Evolutionary conservation across 495 filamentous ascomycete species (phyloP), one percentile per base, ranked within the genome.

Genomic region (Barbatosphaeria neglecta): DNA sequence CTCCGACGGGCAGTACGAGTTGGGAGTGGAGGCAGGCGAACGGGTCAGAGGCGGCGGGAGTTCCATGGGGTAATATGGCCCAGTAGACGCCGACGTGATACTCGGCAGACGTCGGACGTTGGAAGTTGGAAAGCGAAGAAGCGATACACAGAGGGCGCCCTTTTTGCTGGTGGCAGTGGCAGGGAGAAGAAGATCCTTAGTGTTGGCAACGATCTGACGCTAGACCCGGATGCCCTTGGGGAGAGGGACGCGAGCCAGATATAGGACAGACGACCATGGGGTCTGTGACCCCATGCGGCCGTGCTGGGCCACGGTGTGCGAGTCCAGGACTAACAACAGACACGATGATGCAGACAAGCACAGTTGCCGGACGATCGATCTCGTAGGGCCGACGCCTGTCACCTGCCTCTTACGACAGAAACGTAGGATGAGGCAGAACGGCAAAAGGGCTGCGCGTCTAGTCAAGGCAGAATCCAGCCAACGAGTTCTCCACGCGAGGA

Each of bases 1-100:
- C 44, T 67, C 63, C 22, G 69, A 73, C 15, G 60, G 57, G 63
- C 67, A 71, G 53, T 67, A 68, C 35, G 68, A 70, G 59, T 67
- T 61, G 31, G 67, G 60, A 45, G 69, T 65, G 28, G 69, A 66
- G 16, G 67, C 61, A 18, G 69, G 63, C 52, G 69, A 73, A 59
- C 67, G 61, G 43, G 66, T 69, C 46, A 73, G 61, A 49, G 69
- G 69, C 50, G 69, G 69, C 58, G 69, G 67, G 49, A 65, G 61
- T 55, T 72, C 68, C 69, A 73, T 73, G 53, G 44, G 58, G 47
- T 10, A 13, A 22, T 41, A 25, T 25, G 24, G 55, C 45, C 19
- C 39, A n/a, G 31, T 18, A 9, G 24, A 13, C 22, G 39, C 20
- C 22, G 39, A 41, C 24, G 20, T 41, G 10, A 18, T n/a, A 24